These are phyloP conservation scores for Ustilago curta DNA, from an alignment of 1,284 basidiomycete genomes.

Conservation along the genomic window DNA sequence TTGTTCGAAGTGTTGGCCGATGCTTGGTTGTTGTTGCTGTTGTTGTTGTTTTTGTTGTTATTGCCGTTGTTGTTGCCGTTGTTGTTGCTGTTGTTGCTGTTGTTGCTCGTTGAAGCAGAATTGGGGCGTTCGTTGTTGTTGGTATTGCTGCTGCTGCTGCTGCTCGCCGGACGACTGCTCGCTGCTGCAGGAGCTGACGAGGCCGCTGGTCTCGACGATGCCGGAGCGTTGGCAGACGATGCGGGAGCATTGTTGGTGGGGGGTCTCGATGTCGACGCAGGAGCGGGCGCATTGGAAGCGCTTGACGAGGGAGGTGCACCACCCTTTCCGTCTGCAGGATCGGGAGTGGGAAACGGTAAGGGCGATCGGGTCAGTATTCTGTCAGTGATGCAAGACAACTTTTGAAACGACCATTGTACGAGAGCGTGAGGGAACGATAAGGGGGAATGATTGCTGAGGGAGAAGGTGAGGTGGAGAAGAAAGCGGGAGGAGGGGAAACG, in stretches of 20 bases:
- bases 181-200: conserved; percentile 23
- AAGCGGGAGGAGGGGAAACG: neutral
- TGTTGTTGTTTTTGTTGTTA: conserved; percentile 12
- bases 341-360: neutral
- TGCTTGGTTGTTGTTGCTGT: conserved; percentile 13
- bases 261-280: conserved; percentile 14
- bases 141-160: conserved; percentile 5
- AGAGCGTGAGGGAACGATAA: neutral
- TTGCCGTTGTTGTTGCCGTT: conserved; percentile 19
- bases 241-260: conserved; percentile 14
- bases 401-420: neutral
- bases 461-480: neutral
- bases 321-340: conserved; percentile 12
- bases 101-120: neutral
- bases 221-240: conserved; percentile 17
- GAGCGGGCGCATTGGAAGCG: conserved; percentile 15
- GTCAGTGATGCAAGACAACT: neutral
- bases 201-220: conserved; percentile 20
- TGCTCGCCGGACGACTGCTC: conserved; percentile 12
- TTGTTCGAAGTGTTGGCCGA: conserved; percentile 15
- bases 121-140: neutral
- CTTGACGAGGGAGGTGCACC: conserved; percentile 24
- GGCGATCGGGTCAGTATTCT: conserved; percentile 7
- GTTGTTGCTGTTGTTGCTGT: conserved; percentile 19
- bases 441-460: neutral